phyloP scores from a whole-genome alignment of 2,329 filamentous ascomycete genomes.

The Thelonectria discophora region DNA sequence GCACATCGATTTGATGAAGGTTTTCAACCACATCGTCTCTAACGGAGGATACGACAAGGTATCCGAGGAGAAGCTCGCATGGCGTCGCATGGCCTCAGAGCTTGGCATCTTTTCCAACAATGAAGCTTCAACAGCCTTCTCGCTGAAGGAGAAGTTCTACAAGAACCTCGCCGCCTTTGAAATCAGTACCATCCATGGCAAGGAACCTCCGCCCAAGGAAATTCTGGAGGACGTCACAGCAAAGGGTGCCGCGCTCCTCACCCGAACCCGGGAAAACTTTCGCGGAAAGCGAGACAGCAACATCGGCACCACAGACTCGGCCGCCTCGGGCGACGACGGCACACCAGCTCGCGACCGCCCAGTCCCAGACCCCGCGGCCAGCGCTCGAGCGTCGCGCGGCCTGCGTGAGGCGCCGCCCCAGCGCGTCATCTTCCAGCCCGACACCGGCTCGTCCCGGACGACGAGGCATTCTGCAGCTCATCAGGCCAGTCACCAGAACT shows the following conservation, averaged over 20 bases:
- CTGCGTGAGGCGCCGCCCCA: constrained; percentile 86
- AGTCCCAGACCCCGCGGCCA: constrained; percentile 61
- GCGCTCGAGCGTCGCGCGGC: constrained; percentile 68
- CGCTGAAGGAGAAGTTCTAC: constrained; percentile 88
- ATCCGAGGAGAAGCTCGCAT: constrained; percentile 84
- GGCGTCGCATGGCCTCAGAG: constrained; percentile 80
- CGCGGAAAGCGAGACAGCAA: constrained; percentile 56
- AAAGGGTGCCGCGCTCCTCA: constrained; percentile 82
- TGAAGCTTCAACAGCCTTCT: constrained; percentile 83
- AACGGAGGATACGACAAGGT: constrained; percentile 88
- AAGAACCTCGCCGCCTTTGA: constrained; percentile 89
- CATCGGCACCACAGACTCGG: constrained; percentile 65
- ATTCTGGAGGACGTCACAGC: constrained; percentile 89
- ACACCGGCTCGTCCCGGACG: constrained; percentile 71
- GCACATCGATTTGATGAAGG: constrained; percentile 78
- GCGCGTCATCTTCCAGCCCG: constrained; percentile 84
- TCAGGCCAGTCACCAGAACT: constrained; percentile 45
- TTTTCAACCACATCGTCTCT: constrained; percentile 79
- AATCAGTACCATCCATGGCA: constrained; percentile 78
- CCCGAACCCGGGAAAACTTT: constrained; percentile 81
- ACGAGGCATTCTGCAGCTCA: constrained; percentile 66
- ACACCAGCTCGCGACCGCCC: constrained; percentile 65
- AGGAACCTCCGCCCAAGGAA: constrained; percentile 86
- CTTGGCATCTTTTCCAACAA: constrained; percentile 79
- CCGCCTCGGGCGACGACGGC: constrained; percentile 67